Base-by-base conservation (phyloP, 352 stramenopile species). In the Hyaloperonospora arabidopsidis region DNA sequence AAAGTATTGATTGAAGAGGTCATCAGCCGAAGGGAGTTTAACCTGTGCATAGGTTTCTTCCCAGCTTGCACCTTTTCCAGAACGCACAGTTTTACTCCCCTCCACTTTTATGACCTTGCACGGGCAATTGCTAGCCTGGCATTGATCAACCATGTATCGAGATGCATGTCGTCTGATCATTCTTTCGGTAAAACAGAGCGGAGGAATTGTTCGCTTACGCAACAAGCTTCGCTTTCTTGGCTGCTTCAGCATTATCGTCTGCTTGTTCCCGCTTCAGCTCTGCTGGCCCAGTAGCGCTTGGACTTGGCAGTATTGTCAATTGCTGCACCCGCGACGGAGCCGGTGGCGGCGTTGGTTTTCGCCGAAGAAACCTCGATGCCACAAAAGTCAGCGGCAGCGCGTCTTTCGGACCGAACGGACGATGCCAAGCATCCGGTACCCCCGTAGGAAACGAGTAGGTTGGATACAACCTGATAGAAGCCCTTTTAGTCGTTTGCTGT, bases 321-420 rank as follows among this genome's bases (percentile, higher is more conserved):
- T 45, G 43, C 5, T 18, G 15, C 39, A 49, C 22, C 12, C 44
- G 32, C 6, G 41, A 23, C 15, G 53, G 40, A 34, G 52, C 23
- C 5, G 43, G 32, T 10, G 46, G 51, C 18, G 40, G 40, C 11
- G 14, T 36, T 57, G 61, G 29, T 25, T 81, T 78, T 45, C 66
- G 63, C 49, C 67, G 69, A 21, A 87, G 52, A 47, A 87, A 86
- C 35, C 74, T 79, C 13, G 76, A 74, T 0, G 77, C 77, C 4
- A 81, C 68, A 49, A 82, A 86, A 7, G 68, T 72, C 13, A 85
- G 56, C 8, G 77, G 72, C 11, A 83, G 49, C 14, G 64, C 70
- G 2, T 68, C 45, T 59, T 77, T 74, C 39, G 66, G 41, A 14
- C 66, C 46, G 11, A 86, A 84, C 1, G 70, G 61, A 38, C 65